Percentiles rank a stretch among this genome's conserved stretches.
Evolutionary conservation across 371 early-diverging fungal genomes (phyloP).

Genomic region (Mucor piriformis): DNA sequence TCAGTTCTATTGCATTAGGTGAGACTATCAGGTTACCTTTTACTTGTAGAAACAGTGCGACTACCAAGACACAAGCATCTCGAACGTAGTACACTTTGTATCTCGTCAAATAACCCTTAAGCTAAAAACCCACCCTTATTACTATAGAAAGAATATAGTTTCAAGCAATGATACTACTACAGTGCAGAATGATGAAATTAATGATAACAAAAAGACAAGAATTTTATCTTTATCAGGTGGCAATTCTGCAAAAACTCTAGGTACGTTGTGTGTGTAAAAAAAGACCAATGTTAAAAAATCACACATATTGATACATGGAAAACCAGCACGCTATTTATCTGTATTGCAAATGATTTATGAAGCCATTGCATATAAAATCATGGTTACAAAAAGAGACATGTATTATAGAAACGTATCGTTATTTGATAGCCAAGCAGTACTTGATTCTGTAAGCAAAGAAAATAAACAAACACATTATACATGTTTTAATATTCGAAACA

Average conservation of each 20-base stretch:
- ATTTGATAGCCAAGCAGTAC: constrained; percentile 37
- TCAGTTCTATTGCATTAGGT: constrained; percentile 9
- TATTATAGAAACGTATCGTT: constrained; percentile 45
- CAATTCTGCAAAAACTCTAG: constrained; percentile 1
- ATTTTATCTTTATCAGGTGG: background rate
- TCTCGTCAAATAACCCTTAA: no score
- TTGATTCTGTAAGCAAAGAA: constrained; percentile 25
- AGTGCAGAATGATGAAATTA: background rate
- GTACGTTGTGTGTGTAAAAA: background rate
- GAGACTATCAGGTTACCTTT: constrained; percentile 8
- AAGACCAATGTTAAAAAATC: no score
- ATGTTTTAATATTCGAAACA: constrained; percentile 4
- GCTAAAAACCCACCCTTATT: no score
- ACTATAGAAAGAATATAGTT: no score
- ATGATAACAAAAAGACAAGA: background rate
- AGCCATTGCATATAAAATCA: constrained; percentile 32
- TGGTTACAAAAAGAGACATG: constrained; percentile 51
- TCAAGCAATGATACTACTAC: no score
- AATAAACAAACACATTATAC: background rate
- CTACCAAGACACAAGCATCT: background rate
- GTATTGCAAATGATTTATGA: constrained; percentile 51
- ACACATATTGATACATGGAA: no score
- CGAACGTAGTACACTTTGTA: no score
- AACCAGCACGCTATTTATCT: constrained; percentile 40
- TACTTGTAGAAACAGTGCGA: background rate